Evolutionary conservation across 2,329 filamentous ascomycete species (phyloP), one percentile per base, ranked within the genome.

Genomic region (Epichloe glyceriae): DNA sequence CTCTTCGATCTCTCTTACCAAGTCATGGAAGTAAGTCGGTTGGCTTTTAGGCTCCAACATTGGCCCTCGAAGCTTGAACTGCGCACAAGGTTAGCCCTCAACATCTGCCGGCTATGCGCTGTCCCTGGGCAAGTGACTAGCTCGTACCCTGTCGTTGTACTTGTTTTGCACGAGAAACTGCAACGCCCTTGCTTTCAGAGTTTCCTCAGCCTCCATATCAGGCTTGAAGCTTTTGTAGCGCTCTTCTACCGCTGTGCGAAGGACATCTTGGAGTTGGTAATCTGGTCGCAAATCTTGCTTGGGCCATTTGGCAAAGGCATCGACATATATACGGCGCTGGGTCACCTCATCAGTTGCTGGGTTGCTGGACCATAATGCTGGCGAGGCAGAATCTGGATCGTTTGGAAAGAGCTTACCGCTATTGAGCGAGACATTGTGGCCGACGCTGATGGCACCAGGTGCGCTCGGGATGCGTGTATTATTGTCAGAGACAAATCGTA

Each of bases 251-350:
- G 60, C 58, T 52, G 65, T 64, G 52, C 61, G 60, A 46, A 85
- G 66, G 35, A 78, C 71, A 56, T 79, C 73, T 59, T 78, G 78
- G 56, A 85, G 73, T 62, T 83, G 79, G 61, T 76, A 72, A 52
- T 81, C 74, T 7, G 81, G 81, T 0, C 82, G 79, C 43, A 85
- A 71, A 52, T 70, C 69, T 60, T 85, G 81, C 58, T 76, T 75
- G 44, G 82, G 82, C 82, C 82, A 86, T 55, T 73, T 72, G 52
- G 73, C 68, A 50, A 70, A 64, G 56, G 62, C 65, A 51, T 68
- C 66, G 47, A 61, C 57, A 59, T 68, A 69, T 45, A 68, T 61
- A 52, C 63, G 65, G 55, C 62, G 61, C 67, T 70, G 47, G 3
- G 20, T 6, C 3, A 14, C 37, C 37, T 30, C 46, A 33, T 40